A percentile compares a stretch with the other conserved stretches of the same genome.
phyloP scores from a whole-genome alignment of 2,329 filamentous ascomycete species.

The Pseudocercospora crystallina region DNA sequence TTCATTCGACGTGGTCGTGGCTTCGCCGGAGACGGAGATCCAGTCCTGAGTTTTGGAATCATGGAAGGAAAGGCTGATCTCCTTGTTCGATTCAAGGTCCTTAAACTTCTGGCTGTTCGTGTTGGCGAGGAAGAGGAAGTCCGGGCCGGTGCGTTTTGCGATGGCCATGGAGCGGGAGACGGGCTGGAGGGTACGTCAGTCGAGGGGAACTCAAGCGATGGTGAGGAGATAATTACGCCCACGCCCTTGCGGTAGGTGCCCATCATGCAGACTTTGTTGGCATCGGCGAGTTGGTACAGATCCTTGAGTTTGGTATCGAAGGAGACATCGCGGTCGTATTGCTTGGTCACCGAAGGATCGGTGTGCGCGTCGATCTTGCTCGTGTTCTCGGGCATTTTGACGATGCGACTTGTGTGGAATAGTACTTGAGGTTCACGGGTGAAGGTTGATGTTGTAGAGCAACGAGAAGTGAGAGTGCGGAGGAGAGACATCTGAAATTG shows the following conservation, averaged over 20 bases:
- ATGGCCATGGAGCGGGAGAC: conserved; percentile 51
- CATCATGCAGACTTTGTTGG: conserved; percentile 46
- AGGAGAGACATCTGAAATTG: background rate
- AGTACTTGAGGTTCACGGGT: background rate
- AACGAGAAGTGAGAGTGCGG: background rate
- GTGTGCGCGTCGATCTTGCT: conserved; percentile 44
- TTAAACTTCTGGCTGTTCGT: conserved; percentile 48
- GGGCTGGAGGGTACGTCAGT: conserved; percentile 26
- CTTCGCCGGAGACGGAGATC: conserved; percentile 48
- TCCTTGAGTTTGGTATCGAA: conserved; percentile 49
- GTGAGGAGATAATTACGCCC: conserved; percentile 29
- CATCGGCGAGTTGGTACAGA: conserved; percentile 49
- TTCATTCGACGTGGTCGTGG: conserved; percentile 41
- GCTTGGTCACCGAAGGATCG: conserved; percentile 51
- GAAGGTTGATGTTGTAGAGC: conserved; percentile 11
- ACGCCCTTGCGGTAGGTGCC: conserved; percentile 43
- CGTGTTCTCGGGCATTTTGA: conserved; percentile 48
- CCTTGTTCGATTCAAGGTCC: conserved; percentile 45
- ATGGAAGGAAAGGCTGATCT: conserved; percentile 48
- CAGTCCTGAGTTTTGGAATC: conserved; percentile 49
- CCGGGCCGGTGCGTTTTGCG: conserved; percentile 56
- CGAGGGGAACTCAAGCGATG: background rate
- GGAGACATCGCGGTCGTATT: conserved; percentile 47
- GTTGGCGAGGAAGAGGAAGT: conserved; percentile 54
- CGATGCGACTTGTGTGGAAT: conserved; percentile 6